phyloP scores from a whole-genome alignment of 331 rosid genomes.

The Erythrophleum ivorense region DNA sequence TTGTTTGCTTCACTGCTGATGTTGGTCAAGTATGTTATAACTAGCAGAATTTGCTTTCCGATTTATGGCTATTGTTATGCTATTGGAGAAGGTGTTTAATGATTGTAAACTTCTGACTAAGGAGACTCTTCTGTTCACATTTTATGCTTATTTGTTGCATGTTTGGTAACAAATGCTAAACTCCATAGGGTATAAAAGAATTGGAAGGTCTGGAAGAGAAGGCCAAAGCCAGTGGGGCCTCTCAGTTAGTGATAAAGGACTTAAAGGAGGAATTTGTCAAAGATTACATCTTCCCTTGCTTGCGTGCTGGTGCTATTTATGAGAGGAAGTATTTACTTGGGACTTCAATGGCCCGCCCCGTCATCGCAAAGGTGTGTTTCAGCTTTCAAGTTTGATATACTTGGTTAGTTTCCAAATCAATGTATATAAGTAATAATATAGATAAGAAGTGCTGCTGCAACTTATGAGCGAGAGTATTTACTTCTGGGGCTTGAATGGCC shows the following conservation, averaged over 20 bases:
- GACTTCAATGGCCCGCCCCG: constrained; percentile 72
- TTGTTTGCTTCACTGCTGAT: constrained; percentile 73
- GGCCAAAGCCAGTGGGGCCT: constrained; percentile 78
- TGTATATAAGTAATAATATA: no score
- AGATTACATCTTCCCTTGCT: constrained; percentile 59
- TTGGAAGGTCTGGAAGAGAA: constrained; percentile 67
- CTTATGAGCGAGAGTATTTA: no score
- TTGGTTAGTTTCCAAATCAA: no score
- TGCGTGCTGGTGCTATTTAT: constrained; percentile 66
- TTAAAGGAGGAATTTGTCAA: constrained; percentile 64
- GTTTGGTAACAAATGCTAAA: constrained; percentile 5
- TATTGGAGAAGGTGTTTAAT: not conserved
- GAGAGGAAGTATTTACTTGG: constrained; percentile 72
- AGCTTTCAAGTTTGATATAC: no score
- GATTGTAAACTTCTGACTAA: not conserved
- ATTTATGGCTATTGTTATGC: no score
- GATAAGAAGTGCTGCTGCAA: no score
- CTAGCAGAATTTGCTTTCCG: not conserved
- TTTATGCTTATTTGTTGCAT: not conserved
- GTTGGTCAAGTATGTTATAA: constrained; percentile 64
- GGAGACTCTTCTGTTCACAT: not conserved
- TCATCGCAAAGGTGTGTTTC: constrained; percentile 60
- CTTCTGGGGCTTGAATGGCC: no score
- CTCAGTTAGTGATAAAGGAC: constrained; percentile 66
- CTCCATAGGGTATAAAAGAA: constrained; percentile 54